Evolutionary conservation across 1,284 basidiomycete species (phyloP).

Genomic region (Phlebopus sp.): DNA sequence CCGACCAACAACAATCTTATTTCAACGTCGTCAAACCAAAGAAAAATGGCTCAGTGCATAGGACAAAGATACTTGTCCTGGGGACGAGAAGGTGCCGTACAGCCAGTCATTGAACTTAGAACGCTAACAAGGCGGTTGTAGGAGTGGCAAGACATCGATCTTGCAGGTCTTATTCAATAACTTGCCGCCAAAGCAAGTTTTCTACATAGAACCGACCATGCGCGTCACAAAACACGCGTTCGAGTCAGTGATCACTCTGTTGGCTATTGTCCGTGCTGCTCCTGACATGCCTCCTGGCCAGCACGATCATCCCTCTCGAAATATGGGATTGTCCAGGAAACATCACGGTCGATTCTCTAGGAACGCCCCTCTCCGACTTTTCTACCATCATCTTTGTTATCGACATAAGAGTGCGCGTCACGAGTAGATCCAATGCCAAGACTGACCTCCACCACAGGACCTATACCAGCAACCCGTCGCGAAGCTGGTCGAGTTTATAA

Average conservation of each 20-base stretch:
- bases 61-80: constrained; percentile 75
- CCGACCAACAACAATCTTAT: constrained; percentile 11
- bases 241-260: constrained; percentile 61
- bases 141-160: constrained; percentile 93
- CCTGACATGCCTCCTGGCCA: constrained; percentile 32
- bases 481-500: constrained; percentile 76
- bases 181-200: constrained; percentile 81
- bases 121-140: constrained; percentile 28
- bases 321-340: constrained; percentile 96
- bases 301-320: constrained; percentile 89
- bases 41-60: constrained; percentile 20
- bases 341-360: constrained; percentile 72
- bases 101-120: constrained; percentile 2
- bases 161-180: constrained; percentile 89
- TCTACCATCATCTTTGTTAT: constrained; percentile 92
- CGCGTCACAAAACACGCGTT: constrained; percentile 73
- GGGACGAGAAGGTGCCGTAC: constrained; percentile 69
- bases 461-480: constrained; percentile 74
- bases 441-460: constrained; percentile 42
- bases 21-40: constrained; percentile 9
- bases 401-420: constrained; percentile 78
- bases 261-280: neutral
- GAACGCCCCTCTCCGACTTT: constrained; percentile 70
- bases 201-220: constrained; percentile 88
- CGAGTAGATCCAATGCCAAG: neutral